Base-by-base conservation (phyloP, 2,329 filamentous ascomycete genomes). In the Fonsecaea nubica region DNA sequence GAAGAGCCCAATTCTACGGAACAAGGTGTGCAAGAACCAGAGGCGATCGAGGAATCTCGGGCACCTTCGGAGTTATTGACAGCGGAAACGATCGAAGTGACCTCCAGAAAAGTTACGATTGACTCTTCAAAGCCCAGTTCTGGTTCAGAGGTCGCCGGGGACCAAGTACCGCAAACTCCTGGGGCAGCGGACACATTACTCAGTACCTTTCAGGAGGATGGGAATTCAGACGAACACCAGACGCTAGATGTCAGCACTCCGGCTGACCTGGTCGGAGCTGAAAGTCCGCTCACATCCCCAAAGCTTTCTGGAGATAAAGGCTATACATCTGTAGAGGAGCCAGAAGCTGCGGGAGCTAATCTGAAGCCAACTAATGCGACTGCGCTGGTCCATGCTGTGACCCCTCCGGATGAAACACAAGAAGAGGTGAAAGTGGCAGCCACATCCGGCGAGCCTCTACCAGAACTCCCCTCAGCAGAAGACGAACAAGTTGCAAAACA, bases 21-120 rank as follows among this genome's bases (percentile, higher is more conserved):
- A 18, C 35, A 62, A 13, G n/a, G 25, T 15, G 50, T 62, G 21
- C n/a, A 45, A 30, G 50, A 62, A 35, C 21, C 48, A 30, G 58
- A n/a, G 10, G 18, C 35, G 13, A 18, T 52, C 33, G 45, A 53
- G 3, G 9, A 15, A 18, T 9, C 33, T 52, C 13, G 10, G 8
- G 9, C 58, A 25, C n/a, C 33, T 30, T 32, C 30, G 4, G 30
- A 9, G n/a, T 21, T 18, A 18, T 42, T 32, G 15, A 9, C 5
- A 35, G 8, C 18, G 2, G 7, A 21, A 35, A 15, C 58, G 32
- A 3, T 38, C 18, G 45, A 38, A n/a, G 32, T 38, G 7, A n/a
- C 33, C 35, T 35, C 18, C 12, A 8, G 4, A 13, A 32, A 12
- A 4, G 33, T 7, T 32, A 8, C 30, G 5, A 35, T 35, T n/a